phyloP scores from a whole-genome alignment of 495 filamentous ascomycete genomes.

The Aspergillus saccharolyticus region DNA sequence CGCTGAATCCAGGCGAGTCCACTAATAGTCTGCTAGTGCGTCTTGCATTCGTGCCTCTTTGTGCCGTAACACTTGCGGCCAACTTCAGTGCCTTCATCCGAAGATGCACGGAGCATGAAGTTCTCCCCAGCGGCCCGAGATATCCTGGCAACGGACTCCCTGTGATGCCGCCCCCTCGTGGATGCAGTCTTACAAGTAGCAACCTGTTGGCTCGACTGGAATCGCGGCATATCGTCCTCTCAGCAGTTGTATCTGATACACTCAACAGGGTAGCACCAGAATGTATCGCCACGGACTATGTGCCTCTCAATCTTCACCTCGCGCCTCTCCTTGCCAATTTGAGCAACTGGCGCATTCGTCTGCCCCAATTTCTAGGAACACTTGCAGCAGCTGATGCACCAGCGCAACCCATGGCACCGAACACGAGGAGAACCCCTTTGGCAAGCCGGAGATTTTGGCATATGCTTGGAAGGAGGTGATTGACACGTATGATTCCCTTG shows the following conservation, averaged over 20 bases:
- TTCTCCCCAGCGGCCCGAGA: not conserved
- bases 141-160: conserved; percentile 26
- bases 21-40: not conserved
- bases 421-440: not conserved
- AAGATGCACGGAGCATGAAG: conserved; percentile 14
- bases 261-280: conserved; percentile 10
- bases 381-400: not conserved
- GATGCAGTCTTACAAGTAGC: conserved; percentile 22
- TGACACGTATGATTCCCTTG: too few species aligned
- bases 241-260: conserved; percentile 12
- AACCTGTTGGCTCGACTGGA: conserved; percentile 17
- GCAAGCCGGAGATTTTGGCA: conserved; percentile 1
- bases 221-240: conserved; percentile 13
- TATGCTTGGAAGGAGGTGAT: too few species aligned
- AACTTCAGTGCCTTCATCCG: conserved; percentile 25
- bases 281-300: conserved; percentile 14
- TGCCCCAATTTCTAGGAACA: conserved; percentile 2
- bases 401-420: not conserved
- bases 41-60: conserved; percentile 30
- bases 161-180: conserved; percentile 25
- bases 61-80: conserved; percentile 28
- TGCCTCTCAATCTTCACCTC: conserved; percentile 22
- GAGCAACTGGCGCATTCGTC: conserved; percentile 6
- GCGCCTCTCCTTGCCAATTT: conserved; percentile 17
- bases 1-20: not conserved